phyloP scores from a whole-genome alignment of 73 alveolate genomes.

The Blepharisma japonicum region DNA sequence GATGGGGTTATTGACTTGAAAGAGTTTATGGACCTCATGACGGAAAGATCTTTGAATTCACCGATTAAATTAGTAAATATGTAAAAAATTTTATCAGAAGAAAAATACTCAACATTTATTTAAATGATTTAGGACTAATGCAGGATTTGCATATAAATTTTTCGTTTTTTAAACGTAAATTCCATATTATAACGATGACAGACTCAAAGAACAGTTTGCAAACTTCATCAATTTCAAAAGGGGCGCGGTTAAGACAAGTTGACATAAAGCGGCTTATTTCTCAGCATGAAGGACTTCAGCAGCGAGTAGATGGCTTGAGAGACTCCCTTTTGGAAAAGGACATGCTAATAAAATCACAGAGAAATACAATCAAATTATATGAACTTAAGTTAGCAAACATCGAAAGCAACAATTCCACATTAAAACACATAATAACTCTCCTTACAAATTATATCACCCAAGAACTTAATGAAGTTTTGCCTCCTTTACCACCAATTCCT shows the following conservation, averaged over 20 bases:
- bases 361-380: neutral
- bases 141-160: too few species aligned
- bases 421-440: neutral
- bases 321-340: conserved; percentile 19
- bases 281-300: neutral
- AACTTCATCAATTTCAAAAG: conserved; percentile 6
- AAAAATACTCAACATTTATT: too few species aligned
- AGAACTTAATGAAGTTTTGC: neutral
- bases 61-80: neutral
- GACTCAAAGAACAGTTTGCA: conserved; percentile 15
- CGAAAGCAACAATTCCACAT: neutral
- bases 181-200: neutral
- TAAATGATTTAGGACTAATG: too few species aligned
- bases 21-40: conserved; percentile 41
- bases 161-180: too few species aligned
- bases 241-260: neutral
- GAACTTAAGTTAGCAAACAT: neutral
- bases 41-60: conserved; percentile 24
- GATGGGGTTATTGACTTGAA: conserved; percentile 41
- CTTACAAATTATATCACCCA: conserved; percentile 22
- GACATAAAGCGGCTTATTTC: neutral
- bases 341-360: neutral
- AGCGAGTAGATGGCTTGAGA: neutral
- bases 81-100: neutral
- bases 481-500: conserved; percentile 13